Evolutionary conservation across 495 filamentous ascomycete genomes (phyloP).

Genomic region (Wilcoxina mikolae): DNA sequence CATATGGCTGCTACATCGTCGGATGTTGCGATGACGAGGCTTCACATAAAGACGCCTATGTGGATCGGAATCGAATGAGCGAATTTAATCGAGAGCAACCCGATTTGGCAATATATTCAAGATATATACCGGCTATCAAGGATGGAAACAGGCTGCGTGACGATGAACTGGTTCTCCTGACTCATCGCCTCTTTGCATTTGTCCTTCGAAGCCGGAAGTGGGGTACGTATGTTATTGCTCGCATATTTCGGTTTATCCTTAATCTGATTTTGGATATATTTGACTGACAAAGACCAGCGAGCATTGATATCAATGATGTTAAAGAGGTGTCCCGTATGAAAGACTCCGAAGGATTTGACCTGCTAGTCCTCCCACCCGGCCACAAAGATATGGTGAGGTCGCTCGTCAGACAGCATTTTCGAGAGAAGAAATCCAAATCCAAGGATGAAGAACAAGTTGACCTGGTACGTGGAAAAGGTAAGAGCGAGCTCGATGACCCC

Average conservation of each 20-base stretch:
- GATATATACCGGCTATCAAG: slow-evolving; percentile 9
- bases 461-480: slow-evolving; percentile 7
- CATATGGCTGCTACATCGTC: slow-evolving; percentile 2
- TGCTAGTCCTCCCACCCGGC: slow-evolving; percentile 2
- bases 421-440: background rate
- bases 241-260: no score
- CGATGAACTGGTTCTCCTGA: slow-evolving; percentile 32
- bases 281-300: background rate
- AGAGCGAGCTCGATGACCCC: background rate
- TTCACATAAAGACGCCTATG: slow-evolving; percentile 26
- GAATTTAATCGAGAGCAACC: slow-evolving; percentile 25
- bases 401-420: background rate
- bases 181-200: slow-evolving; percentile 34
- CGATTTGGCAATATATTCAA: slow-evolving; percentile 17
- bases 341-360: slow-evolving; percentile 1
- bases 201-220: slow-evolving; percentile 34
- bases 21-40: slow-evolving; percentile 24
- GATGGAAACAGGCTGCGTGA: slow-evolving; percentile 18
- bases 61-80: slow-evolving; percentile 26
- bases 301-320: background rate
- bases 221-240: no score
- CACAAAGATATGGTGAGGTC: slow-evolving; percentile 2
- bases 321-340: background rate
- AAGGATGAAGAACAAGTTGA: background rate
- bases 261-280: background rate